These are phyloP conservation scores for Zoysia pacifica DNA, from an alignment of 176 grass and related monocot species.

Conservation along the genomic window DNA sequence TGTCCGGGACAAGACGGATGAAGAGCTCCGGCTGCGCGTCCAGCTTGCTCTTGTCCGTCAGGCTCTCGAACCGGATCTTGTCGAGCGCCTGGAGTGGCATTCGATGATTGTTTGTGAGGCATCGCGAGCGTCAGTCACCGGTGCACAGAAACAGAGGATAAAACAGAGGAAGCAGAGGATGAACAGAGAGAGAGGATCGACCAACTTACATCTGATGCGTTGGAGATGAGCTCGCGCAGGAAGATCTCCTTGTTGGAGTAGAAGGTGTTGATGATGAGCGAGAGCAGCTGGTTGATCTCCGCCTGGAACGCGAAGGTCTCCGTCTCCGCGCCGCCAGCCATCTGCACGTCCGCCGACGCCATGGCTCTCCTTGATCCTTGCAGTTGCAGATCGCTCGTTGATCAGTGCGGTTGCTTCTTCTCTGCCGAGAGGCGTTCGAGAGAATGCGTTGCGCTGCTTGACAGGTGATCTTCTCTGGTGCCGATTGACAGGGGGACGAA, in stretches of 20 bases:
- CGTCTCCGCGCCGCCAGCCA: slow-evolving; percentile 34
- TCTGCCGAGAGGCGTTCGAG: neutral
- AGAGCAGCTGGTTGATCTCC: slow-evolving; percentile 70
- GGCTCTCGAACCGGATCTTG: slow-evolving; percentile 61
- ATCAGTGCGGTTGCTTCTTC: no score
- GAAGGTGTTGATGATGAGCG: slow-evolving; percentile 75
- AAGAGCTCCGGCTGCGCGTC: slow-evolving; percentile 60
- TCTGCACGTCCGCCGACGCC: neutral
- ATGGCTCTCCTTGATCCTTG: neutral
- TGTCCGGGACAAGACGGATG: slow-evolving; percentile 54
- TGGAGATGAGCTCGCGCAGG: slow-evolving; percentile 57
- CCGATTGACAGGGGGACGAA: neutral
- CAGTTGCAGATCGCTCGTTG: no score
- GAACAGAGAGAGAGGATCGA: neutral
- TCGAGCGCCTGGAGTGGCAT: slow-evolving; percentile 44
- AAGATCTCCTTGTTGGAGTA: slow-evolving; percentile 83
- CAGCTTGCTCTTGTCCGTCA: slow-evolving; percentile 67
- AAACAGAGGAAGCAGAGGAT: neutral
- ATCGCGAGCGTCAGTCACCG: no score
- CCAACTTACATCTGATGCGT: slow-evolving; percentile 53
- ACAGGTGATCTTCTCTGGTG: neutral
- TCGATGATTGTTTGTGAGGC: no score
- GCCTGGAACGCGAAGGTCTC: slow-evolving; percentile 80
- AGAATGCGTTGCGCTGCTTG: neutral
- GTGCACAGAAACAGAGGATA: neutral